Base-by-base conservation (phyloP, 345 rosid genomes). In the Rhodomyrtus tomentosa region DNA sequence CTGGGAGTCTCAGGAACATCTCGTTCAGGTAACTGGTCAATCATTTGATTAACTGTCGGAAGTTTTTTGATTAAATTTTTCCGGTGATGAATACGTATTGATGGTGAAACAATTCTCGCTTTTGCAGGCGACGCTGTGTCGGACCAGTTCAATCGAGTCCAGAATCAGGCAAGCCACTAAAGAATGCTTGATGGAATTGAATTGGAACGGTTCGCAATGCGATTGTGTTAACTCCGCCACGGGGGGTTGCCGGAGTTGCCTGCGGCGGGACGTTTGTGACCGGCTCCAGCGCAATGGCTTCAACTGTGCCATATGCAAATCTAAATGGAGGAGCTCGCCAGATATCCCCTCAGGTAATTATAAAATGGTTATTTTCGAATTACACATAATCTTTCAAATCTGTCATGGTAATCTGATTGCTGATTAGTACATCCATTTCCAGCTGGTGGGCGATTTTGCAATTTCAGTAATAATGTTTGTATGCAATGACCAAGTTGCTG, bases 251-350 rank as follows among this genome's bases (percentile, higher is more conserved):
- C 90, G 96, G 92, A 83, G 84, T 56, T 95, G 96, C 82, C 83
- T 92, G 89, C 91, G 88, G 82, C 88, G 88, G 22, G 93, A 92
- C 45, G 81, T 96, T 51, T 88, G 93, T 49, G 9, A 84, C 83
- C 87, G 89, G 84, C 98, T 96, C 73, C 93, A 89, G 87, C 89
- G 85, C 55, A 82, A 82, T 50, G 98, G 97, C 40, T 93, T 88
- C 84, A 84, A 92, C 85, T 93, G 92, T 53, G 87, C 89, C 85
- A 87, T 93, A 68, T 92, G 98, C 89, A 93, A 91, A 83, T 96
- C 99, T 24, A 93, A 93, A 85, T 95, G 99, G 99, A 92, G 85
- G 90, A 92, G 95, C 87, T 87, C 94, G 40, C 87, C 87, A 6
- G 94, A 87, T 27, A 92, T 93, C 82, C 98, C 95, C 15, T 85